phyloP scores from a whole-genome alignment of 2,329 filamentous ascomycete genomes.

The Orbilia brochopaga region DNA sequence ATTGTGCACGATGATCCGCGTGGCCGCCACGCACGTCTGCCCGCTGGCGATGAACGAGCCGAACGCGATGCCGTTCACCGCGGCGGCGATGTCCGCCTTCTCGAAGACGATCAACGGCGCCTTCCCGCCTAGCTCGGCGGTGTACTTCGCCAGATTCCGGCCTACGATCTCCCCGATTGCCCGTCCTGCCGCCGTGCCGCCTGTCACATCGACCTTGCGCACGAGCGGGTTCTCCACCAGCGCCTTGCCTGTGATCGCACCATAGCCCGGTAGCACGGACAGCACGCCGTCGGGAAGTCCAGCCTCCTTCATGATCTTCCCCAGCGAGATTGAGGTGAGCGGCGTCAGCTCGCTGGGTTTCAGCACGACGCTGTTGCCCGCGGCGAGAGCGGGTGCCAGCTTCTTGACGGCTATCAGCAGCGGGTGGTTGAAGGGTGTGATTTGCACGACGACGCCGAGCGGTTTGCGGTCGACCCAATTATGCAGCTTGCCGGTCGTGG shows the following conservation, averaged over 20 bases:
- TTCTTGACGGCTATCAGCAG: constrained; percentile 61
- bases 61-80: constrained; percentile 68
- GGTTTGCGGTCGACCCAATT: constrained; percentile 66
- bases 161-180: constrained; percentile 80
- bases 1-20: constrained; percentile 63
- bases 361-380: constrained; percentile 57
- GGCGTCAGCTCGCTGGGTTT: constrained; percentile 60
- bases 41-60: constrained; percentile 63
- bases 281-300: constrained; percentile 60
- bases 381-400: constrained; percentile 56
- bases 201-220: constrained; percentile 88
- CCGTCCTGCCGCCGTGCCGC: constrained; percentile 80
- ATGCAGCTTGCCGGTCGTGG: constrained; percentile 68
- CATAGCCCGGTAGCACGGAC: constrained; percentile 64
- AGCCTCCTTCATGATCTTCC: constrained; percentile 58
- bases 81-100: constrained; percentile 76
- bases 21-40: constrained; percentile 66
- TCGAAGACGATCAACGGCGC: constrained; percentile 79
- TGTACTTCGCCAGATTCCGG: constrained; percentile 78
- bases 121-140: constrained; percentile 90
- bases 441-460: constrained; percentile 66
- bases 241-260: constrained; percentile 63
- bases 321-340: constrained; percentile 59
- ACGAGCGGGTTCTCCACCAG: constrained; percentile 70
- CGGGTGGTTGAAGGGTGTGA: constrained; percentile 68